phyloP scores from a whole-genome alignment of 2,329 filamentous ascomycete species.

The Colletotrichum australisinense region DNA sequence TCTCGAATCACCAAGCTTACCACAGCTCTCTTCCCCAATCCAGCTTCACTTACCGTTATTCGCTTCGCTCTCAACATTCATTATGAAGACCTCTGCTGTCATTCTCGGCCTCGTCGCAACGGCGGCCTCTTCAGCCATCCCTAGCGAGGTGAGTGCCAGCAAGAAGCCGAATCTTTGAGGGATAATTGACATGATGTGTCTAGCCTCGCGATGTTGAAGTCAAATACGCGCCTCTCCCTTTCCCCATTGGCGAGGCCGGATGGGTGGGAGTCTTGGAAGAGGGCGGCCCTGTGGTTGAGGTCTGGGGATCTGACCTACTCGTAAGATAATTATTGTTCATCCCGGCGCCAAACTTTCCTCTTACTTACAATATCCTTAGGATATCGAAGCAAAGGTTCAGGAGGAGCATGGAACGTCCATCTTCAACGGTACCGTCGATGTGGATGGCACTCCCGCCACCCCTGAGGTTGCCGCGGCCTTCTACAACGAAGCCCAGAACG shows the following conservation, averaged over 20 bases:
- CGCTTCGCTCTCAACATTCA: neutral
- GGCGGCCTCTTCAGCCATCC: neutral
- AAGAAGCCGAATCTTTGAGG: neutral
- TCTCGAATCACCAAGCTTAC: too few relatives aligned
- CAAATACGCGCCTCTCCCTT: neutral
- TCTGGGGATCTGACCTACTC: conserved; percentile 6
- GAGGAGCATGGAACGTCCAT: neutral
- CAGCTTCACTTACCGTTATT: too few relatives aligned
- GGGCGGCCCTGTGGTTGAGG: conserved; percentile 4
- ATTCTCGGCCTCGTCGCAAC: neutral
- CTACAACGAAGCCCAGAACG: neutral
- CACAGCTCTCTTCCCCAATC: too few relatives aligned
- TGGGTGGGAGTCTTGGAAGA: conserved; percentile 2
- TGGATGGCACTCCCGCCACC: neutral
- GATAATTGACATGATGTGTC: neutral
- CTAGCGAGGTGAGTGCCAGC: neutral
- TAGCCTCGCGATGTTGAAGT: neutral
- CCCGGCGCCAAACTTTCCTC: neutral
- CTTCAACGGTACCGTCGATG: neutral
- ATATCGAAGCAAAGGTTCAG: neutral
- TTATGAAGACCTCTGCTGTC: neutral
- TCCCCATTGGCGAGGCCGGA: conserved; percentile 9
- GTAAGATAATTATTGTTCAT: neutral
- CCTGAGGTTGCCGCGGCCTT: too few relatives aligned
- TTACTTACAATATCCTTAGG: neutral